A percentile compares a stretch with the other conserved stretches of the same genome.
These are phyloP conservation scores for Ceratobasidium sp. DNA, from an alignment of 1,284 basidiomycete genomes.

Conservation along the genomic window DNA sequence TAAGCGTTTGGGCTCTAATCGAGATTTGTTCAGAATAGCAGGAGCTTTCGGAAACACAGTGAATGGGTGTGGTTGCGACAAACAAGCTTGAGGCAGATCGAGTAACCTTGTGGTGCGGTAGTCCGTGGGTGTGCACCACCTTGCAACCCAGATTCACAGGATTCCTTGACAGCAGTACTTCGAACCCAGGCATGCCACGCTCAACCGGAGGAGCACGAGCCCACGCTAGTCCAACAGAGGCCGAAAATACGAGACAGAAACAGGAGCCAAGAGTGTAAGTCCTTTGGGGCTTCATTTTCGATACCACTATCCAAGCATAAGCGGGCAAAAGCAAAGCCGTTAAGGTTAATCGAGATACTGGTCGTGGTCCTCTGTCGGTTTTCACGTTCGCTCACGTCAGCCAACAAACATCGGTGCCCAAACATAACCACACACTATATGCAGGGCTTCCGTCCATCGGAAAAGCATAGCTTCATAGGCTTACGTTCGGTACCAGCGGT, in stretches of 20 bases:
- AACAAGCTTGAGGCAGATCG: not conserved
- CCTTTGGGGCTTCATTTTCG: not conserved
- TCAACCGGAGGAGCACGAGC: too few species aligned
- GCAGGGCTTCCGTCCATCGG: too few species aligned
- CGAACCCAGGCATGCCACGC: not conserved
- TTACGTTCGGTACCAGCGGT: too few species aligned
- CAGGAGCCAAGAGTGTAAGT: too few species aligned
- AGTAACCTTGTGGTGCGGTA: not conserved
- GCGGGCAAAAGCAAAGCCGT: too few species aligned
- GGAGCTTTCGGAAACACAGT: not conserved
- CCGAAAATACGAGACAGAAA: not conserved
- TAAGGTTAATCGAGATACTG: too few species aligned
- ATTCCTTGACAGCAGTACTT: not conserved
- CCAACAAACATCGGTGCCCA: too few species aligned
- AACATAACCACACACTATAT: too few species aligned
- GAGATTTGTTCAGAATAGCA: slow-evolving; percentile 14
- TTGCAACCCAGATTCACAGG: not conserved
- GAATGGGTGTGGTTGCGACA: not conserved
- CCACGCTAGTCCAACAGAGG: not conserved
- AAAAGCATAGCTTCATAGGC: too few species aligned
- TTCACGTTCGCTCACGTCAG: too few species aligned
- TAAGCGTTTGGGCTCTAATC: not conserved
- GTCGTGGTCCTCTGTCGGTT: too few species aligned
- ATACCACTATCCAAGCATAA: too few species aligned
- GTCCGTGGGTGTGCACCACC: not conserved